These are phyloP conservation scores for Cladosporium sp. DNA, from an alignment of 2,329 filamentous ascomycete genomes.

Conservation along the genomic window DNA sequence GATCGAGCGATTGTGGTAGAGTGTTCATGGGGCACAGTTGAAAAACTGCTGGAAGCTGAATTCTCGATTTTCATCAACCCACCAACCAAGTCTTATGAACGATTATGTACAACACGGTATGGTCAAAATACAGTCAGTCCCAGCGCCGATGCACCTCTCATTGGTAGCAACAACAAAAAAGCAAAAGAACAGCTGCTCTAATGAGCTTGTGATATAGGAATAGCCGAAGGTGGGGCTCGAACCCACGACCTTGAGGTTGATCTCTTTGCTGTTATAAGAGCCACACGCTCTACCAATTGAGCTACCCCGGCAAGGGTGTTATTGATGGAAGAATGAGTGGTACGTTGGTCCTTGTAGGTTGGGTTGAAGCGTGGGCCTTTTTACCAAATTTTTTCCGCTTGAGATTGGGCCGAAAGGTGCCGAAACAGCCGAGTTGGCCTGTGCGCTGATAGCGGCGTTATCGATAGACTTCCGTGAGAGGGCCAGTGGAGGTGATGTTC, in stretches of 20 bases:
- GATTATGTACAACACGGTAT: not conserved
- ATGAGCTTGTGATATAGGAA: constrained; percentile 23
- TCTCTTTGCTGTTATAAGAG: constrained; percentile 41
- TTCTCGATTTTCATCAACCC: not conserved
- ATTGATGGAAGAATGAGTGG: not conserved
- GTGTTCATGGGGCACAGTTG: not conserved
- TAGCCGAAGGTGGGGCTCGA: constrained; percentile 31
- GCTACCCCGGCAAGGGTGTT: constrained; percentile 46
- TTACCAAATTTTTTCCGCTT: not conserved
- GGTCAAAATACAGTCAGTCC: not conserved
- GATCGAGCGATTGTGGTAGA: not conserved
- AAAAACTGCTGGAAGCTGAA: not conserved
- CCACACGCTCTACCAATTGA: constrained; percentile 57
- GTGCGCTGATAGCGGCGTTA: not conserved
- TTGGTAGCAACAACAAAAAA: not conserved
- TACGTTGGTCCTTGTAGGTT: not conserved
- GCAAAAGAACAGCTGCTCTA: constrained; percentile 11
- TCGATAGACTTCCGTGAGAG: not conserved
- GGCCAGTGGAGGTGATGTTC: not conserved
- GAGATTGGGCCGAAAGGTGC: not conserved
- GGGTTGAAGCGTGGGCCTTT: not conserved
- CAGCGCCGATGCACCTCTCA: not conserved
- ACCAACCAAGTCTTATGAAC: not conserved
- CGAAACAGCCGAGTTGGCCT: not conserved
- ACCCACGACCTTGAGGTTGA: constrained; percentile 31